phyloP scores from a whole-genome alignment of 2,329 filamentous ascomycete species.

The Talaromyces rugulosus region DNA sequence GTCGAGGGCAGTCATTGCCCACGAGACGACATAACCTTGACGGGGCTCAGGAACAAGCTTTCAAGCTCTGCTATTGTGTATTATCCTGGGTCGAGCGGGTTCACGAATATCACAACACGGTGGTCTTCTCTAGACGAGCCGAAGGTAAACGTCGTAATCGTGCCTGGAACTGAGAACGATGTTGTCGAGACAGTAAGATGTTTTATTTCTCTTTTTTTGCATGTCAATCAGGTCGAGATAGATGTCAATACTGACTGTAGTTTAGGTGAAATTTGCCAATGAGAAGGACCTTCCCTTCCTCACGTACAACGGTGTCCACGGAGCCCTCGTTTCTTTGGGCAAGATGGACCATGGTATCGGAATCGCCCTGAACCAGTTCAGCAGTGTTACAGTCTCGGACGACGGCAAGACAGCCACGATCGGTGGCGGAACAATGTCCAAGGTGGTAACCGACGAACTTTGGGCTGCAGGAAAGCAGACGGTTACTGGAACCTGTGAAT shows the following conservation, averaged over 20 bases:
- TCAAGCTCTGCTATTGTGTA: conserved; percentile 42
- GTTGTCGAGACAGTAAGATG: conserved; percentile 45
- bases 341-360: conserved; percentile 49
- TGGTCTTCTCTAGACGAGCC: conserved; percentile 47
- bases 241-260: not conserved
- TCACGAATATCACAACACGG: conserved; percentile 34
- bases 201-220: not conserved
- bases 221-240: conserved; percentile 7
- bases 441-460: conserved; percentile 45
- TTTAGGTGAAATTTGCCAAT: conserved; percentile 48
- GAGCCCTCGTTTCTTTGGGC: conserved; percentile 47
- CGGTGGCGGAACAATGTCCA: conserved; percentile 46
- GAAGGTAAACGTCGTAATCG: conserved; percentile 43
- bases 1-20: conserved; percentile 10
- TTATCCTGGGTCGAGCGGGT: conserved; percentile 39
- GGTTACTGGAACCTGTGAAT: conserved; percentile 45
- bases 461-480: conserved; percentile 52
- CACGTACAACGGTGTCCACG: conserved; percentile 51
- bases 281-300: conserved; percentile 48
- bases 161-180: conserved; percentile 47
- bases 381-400: conserved; percentile 37
- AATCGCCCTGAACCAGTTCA: conserved; percentile 47
- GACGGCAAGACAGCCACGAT: conserved; percentile 47
- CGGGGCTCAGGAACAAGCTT: conserved; percentile 19
- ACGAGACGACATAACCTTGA: conserved; percentile 15